phyloP scores from a whole-genome alignment of 805 yeast genomes.

The Saccharomycodes ludwigii region DNA sequence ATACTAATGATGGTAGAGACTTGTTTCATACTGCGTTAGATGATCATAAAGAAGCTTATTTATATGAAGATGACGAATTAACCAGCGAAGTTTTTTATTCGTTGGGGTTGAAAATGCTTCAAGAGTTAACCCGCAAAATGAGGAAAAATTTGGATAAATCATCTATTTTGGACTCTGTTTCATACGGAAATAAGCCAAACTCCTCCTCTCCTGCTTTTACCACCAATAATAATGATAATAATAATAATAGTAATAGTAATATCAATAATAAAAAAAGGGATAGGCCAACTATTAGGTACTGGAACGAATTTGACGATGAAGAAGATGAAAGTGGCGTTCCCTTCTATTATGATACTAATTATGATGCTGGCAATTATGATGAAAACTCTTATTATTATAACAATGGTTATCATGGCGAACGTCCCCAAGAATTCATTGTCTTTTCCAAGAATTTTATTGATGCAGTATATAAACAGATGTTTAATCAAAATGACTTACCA shows the following conservation, averaged over 20 bases:
- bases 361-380: slow-evolving; percentile 1
- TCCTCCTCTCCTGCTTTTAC: background rate
- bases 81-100: background rate
- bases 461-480: slow-evolving; percentile 12
- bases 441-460: slow-evolving; percentile 16
- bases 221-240: background rate
- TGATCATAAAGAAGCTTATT: background rate
- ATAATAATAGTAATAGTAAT: background rate
- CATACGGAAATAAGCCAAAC: slow-evolving; percentile 4
- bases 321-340: slow-evolving; percentile 12
- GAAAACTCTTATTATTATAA: slow-evolving; percentile 11
- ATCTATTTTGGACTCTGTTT: no score
- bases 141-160: no score
- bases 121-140: slow-evolving; percentile 1
- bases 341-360: slow-evolving; percentile 7
- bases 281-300: slow-evolving; percentile 12
- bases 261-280: slow-evolving; percentile 1
- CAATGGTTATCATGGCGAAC: background rate
- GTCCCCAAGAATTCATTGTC: slow-evolving; percentile 14
- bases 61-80: background rate
- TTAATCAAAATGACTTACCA: no score
- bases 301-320: slow-evolving; percentile 25
- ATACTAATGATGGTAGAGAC: background rate
- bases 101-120: background rate
- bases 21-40: background rate